Base-by-base conservation (phyloP, 2,329 filamentous ascomycete genomes). In the Ophiocordyceps sinensis region DNA sequence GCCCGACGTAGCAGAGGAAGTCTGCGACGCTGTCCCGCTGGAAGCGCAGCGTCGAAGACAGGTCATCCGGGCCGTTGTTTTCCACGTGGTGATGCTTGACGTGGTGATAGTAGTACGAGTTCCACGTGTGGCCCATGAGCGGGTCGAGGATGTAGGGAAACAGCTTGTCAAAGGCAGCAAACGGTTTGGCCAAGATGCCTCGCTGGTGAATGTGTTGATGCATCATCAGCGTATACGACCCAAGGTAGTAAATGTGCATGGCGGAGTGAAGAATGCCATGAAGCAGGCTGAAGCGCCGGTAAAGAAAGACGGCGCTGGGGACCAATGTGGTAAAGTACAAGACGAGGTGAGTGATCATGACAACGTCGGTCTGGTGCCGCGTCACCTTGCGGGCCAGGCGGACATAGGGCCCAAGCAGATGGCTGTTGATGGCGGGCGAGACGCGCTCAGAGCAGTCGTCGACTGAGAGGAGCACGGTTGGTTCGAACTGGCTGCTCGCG, bases 31-130 rank as follows among this genome's bases (percentile, higher is more conserved):
- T 71, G 55, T 89, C 84, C 6, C 84, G 73, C 55, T 87, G 81
- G 57, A 84, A 88, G 13, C 79, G 71, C 31, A 89, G 71, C 0
- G 84, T 89, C 0, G 81, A 82, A 1, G 79, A 85, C 0, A 87
- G 67, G 52, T 89, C 84, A 37, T 79, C 71, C 0, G 82, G 82
- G 0, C 84, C 84, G 51, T 89, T 89, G 46, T 77, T 80, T 60
- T 88, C 84, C 42, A 88, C 77, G 49, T 89, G 84, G 54, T 89
- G 84, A 53, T 87, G 82, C 65, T 89, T 89, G 54, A 88, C 82
- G 52, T 89, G 84, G 54, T 89, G 84, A 54, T 86, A 88, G 56
- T 73, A 89, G 62, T 89, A 89, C 2, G 79, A 80, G 61, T 89
- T 85, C 82, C 82, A 87, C 0, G 83, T 87, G 53, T 89, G 84